Evolutionary conservation across 768 basidiomycete species (phyloP), one percentile per base, ranked within the genome.

Genomic region (Lactarius vividus): DNA sequence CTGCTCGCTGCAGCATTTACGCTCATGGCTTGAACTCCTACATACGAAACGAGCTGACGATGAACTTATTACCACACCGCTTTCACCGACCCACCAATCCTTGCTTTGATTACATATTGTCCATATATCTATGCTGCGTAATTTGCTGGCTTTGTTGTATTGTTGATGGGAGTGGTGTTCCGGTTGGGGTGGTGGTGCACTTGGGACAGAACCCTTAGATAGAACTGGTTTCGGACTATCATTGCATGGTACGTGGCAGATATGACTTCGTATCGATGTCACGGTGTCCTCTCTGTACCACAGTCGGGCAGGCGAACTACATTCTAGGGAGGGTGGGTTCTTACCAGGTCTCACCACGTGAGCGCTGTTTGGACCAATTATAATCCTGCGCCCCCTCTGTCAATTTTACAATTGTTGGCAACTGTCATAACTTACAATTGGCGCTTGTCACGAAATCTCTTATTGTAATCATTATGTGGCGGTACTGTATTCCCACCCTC

Each of bases 1-100:
- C 57, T 66, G n/a, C 39, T 64, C 29, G 57, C 57, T 7, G 26
- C 31, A 31, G 35, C 28, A 59, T 64, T 40, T 29, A 53, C 40
- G 28, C 57, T 59, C 63, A 9, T 29, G 7, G 57, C 57, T 42
- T 64, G 28, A 37, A 13, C 4, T 11, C 11, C 28, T 23, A 9
- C 28, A 54, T n/a, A 55, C 13, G 7, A 16, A 20, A 52, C 5
- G 10, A 7, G 39, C 52, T 61, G 26, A 39, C 29, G 40, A 55
- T 4, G 42, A 20, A 44, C n/a, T 35, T 35, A 56, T 35, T 35
- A 56, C 29, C 16, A 23, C 26, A 29, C 16, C 33, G 10, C 35
- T 26, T 18, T 7, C 54, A 31, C 20, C 8, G 54, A 55, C 2
- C 31, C 18, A 18, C 54, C 54, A 33, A 18, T 4, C 31, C 11